These are phyloP conservation scores for Malania oleifera DNA, from an alignment of 164 flowering plant species.

Conservation along the genomic window DNA sequence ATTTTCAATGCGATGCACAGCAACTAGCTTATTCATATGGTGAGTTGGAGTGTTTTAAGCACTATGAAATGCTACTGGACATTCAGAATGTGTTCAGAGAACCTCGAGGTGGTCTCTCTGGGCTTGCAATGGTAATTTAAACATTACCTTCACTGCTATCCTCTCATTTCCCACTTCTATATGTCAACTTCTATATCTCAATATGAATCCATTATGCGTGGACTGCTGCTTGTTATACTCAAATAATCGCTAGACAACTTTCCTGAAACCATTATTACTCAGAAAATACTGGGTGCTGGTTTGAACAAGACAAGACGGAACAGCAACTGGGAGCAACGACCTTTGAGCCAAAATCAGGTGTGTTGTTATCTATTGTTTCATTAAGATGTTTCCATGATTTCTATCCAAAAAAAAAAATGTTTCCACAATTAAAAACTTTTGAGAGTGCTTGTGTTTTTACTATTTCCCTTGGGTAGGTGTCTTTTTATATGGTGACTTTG, in stretches of 20 bases:
- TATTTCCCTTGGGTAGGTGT: too few species aligned
- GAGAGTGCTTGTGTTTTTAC: too few species aligned
- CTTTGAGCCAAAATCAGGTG: constrained; percentile 75
- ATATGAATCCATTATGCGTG: neutral
- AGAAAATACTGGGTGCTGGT: constrained; percentile 86
- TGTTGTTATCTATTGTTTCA: neutral
- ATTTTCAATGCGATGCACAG: constrained; percentile 73
- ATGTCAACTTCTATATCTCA: neutral
- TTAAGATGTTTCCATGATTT: too few species aligned
- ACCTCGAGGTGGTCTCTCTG: constrained; percentile 83
- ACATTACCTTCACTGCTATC: neutral
- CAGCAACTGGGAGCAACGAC: constrained; percentile 95
- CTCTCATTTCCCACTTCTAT: neutral
- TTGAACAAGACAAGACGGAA: constrained; percentile 88
- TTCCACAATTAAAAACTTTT: too few species aligned
- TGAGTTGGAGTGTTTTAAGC: constrained; percentile 73
- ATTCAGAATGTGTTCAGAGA: constrained; percentile 82
- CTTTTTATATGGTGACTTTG: too few species aligned
- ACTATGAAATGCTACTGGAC: constrained; percentile 86
- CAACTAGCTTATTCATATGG: constrained; percentile 75
- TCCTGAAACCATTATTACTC: constrained; percentile 3
- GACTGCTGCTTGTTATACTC: neutral
- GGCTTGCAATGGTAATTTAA: constrained; percentile 63
- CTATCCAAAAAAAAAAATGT: too few species aligned
- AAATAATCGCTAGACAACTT: neutral